Evolutionary conservation across 164 flowering plant genomes (phyloP).

Genomic region (Magnolia kwangsiensis): DNA sequence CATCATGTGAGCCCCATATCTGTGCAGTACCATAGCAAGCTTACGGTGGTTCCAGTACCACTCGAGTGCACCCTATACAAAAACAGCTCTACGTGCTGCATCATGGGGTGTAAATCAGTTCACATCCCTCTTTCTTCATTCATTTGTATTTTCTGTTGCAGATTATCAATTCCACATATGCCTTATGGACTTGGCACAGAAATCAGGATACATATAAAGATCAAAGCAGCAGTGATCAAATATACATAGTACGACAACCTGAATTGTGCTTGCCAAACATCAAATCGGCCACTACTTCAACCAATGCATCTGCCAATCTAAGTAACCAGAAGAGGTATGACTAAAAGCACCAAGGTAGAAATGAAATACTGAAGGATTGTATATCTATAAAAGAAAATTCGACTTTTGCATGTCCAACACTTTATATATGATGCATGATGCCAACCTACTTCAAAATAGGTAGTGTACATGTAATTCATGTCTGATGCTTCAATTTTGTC

Average conservation of each 20-base stretch:
- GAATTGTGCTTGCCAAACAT: constrained; percentile 33
- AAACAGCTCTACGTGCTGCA: background rate
- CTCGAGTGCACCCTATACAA: no score
- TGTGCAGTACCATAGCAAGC: no score
- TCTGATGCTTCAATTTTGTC: no score
- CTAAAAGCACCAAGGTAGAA: no score
- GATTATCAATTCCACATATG: constrained; percentile 77
- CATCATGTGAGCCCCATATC: no score
- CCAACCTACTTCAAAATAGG: no score
- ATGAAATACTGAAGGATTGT: no score
- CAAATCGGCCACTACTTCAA: background rate
- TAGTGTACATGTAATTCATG: no score
- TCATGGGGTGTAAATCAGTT: background rate
- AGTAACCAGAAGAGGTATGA: background rate
- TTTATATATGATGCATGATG: no score
- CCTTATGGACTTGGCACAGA: constrained; percentile 92
- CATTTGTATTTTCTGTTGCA: constrained; percentile 24
- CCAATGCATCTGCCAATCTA: background rate
- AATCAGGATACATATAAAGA: constrained; percentile 69
- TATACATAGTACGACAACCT: constrained; percentile 80
- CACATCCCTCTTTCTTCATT: background rate
- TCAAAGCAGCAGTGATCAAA: constrained; percentile 57
- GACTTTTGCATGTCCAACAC: background rate
- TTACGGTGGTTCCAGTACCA: no score
- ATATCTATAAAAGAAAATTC: background rate